A percentile compares a stretch with the other conserved stretches of the same genome.
Conservation (phyloP, 441 rosid genomes). For the Bocquillonia castaneifolia region DNA sequence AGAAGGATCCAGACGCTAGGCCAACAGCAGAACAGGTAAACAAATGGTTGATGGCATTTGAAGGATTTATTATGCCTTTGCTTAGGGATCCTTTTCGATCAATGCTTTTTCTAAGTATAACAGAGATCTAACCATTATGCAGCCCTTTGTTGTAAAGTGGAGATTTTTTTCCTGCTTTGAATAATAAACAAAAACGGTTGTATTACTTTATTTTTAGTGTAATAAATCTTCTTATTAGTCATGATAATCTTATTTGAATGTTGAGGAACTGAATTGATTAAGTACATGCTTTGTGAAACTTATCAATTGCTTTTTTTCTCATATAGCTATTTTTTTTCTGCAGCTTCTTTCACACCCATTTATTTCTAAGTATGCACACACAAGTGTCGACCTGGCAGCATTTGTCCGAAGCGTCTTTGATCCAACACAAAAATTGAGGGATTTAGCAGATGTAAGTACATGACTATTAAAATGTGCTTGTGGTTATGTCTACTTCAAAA, state of each 20-base stretch:
- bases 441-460: constrained; percentile 83
- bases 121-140: neutral
- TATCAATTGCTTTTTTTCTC: neutral
- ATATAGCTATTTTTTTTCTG: constrained; percentile 29
- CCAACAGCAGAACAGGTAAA: constrained; percentile 92
- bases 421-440: constrained; percentile 82
- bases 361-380: constrained; percentile 58
- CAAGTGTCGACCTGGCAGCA: constrained; percentile 58
- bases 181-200: neutral
- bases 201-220: neutral
- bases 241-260: neutral
- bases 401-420: constrained; percentile 79
- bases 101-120: neutral
- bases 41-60: neutral
- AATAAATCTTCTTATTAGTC: neutral
- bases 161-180: neutral
- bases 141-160: neutral
- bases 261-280: neutral
- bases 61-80: neutral
- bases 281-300: neutral
- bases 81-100: neutral
- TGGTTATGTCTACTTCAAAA: too few species aligned
- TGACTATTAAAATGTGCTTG: neutral
- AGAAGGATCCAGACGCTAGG: constrained; percentile 73
- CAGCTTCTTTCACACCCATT: constrained; percentile 90